phyloP scores from a whole-genome alignment of 192 early-diverging fungal genomes.

The Umbelopsis vinacea region DNA sequence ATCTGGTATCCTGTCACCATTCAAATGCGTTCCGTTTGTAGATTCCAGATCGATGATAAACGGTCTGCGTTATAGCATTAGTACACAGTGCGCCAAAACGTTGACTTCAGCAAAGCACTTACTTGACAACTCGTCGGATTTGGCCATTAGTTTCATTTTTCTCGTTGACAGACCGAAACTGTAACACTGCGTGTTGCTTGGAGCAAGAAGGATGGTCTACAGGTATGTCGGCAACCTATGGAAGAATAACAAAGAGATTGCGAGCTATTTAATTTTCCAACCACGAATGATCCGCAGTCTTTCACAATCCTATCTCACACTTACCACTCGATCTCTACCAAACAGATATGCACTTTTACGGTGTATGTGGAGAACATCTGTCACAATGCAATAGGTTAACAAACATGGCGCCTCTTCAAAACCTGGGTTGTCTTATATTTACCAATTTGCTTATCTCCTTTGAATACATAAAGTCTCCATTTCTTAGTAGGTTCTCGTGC shows the following conservation, averaged over 20 bases:
- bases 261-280: neutral
- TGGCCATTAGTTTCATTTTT: slow-evolving; percentile 52
- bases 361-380: slow-evolving; percentile 87
- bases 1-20: slow-evolving; percentile 72
- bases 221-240: slow-evolving; percentile 85
- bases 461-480: slow-evolving; percentile 94
- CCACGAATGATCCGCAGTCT: too few species aligned
- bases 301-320: slow-evolving; percentile 6
- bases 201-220: slow-evolving; percentile 95
- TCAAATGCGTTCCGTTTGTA: slow-evolving; percentile 90
- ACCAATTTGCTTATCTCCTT: slow-evolving; percentile 87
- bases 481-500: slow-evolving; percentile 74
- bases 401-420: neutral
- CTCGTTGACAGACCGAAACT: slow-evolving; percentile 73
- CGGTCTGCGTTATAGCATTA: slow-evolving; percentile 57
- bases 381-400: neutral
- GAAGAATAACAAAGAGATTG: neutral
- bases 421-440: slow-evolving; percentile 2
- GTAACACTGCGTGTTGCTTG: slow-evolving; percentile 92
- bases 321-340: slow-evolving; percentile 81
- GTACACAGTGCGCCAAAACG: neutral
- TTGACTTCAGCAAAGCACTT: slow-evolving; percentile 19
- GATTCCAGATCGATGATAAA: slow-evolving; percentile 95
- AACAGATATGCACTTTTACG: slow-evolving; percentile 86
- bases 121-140: slow-evolving; percentile 57